These are phyloP conservation scores for Leccinum longicurvipes DNA, from an alignment of 768 basidiomycete species.

Conservation along the genomic window DNA sequence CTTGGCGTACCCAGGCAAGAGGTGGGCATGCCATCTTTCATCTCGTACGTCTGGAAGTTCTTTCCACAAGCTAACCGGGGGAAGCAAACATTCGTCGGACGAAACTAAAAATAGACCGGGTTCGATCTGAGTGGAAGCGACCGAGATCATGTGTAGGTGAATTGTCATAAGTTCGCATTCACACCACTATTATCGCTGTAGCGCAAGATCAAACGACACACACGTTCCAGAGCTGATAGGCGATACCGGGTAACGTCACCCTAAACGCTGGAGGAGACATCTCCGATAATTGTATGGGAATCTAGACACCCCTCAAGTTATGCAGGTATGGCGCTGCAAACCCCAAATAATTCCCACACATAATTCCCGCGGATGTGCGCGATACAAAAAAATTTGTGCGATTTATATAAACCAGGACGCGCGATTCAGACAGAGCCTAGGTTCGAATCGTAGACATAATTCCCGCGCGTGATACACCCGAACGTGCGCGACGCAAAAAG, in stretches of 20 bases:
- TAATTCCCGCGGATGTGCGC: too few species aligned
- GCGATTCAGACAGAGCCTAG: too few species aligned
- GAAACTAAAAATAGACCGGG: conserved; percentile 38
- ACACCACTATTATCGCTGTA: too few species aligned
- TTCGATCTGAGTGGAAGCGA: conserved; percentile 79
- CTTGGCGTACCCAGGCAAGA: conserved; percentile 61
- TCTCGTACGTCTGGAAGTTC: conserved; percentile 49
- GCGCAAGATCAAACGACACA: conserved; percentile 1
- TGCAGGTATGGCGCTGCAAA: too few species aligned
- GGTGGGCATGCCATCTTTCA: conserved; percentile 36
- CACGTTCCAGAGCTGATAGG: conserved; percentile 79
- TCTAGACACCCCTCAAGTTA: conserved; percentile 23
- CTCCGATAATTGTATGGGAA: conserved; percentile 80
- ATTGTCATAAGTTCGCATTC: neutral
- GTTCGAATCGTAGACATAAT: too few species aligned
- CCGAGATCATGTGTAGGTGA: conserved; percentile 51
- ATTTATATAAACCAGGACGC: too few species aligned
- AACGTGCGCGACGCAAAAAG: too few species aligned
- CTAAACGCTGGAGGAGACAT: conserved; percentile 88
- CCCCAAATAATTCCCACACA: too few species aligned
- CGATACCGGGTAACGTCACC: conserved; percentile 81
- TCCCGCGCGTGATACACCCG: too few species aligned
- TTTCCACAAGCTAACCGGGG: conserved; percentile 70
- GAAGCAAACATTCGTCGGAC: neutral
- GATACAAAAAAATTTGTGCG: too few species aligned